Evolutionary conservation across 768 basidiomycete species (phyloP), one percentile per base, ranked within the genome.

Genomic region (Trametes gibbosa): DNA sequence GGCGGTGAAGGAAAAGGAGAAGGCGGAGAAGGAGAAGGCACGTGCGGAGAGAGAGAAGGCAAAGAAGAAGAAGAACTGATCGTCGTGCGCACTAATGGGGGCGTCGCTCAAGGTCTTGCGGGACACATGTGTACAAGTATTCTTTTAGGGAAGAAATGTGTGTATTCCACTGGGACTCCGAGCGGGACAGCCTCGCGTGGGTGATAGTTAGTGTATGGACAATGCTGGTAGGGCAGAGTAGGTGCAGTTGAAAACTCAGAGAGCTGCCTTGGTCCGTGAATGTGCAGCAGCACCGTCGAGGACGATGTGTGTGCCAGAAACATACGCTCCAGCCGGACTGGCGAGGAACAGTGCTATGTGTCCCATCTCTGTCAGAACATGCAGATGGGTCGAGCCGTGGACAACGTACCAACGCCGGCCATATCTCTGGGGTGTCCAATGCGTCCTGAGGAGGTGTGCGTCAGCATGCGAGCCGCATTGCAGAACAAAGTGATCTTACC

Each of bases 251-350:
- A 41, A 13, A 6, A 8, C 10, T 52, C 37, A 61, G 9, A 61
- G 53, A 14, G 35, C 29, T 21, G 60, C 5, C 52, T 50, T 53
- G 32, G 50, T 27, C 17, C 61, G 56, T 19, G 61, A 62, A 10
- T 58, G 47, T 9, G 54, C 40, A 2, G 42, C 52, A 2, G 61
- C 67, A 39, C 91, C 91, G 62, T 93, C 91, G 10, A 91, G 71
- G 4, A 87, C 65, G 45, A 85, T 86, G 59, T 91, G 87, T 19
- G 81, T 77, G 12, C 89, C 90, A 0, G 90, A 91, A 47, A 92
- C 75, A 59, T 91, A 90, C 2, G 89, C 80, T 1, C 84, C 80
- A 0, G 87, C 91, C 0, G 85, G 83, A 17, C 87, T 88, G 9
- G 82, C 78, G 39, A 91, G 62, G 66, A 73, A 71, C 9, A 74